phyloP scores from a whole-genome alignment of 768 basidiomycete genomes.

The Epithele typhae region DNA sequence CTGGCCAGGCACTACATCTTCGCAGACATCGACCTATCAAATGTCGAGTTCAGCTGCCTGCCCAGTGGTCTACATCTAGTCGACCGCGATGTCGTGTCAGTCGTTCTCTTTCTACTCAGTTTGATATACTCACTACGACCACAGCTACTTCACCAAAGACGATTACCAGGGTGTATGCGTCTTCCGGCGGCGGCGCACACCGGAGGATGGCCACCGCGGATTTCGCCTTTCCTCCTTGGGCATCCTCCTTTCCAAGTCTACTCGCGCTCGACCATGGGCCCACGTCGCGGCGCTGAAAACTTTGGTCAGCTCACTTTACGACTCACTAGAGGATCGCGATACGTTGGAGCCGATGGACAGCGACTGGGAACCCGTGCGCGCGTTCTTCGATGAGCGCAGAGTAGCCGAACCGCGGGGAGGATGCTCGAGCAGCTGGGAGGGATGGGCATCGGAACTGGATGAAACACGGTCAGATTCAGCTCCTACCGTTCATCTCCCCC shows the following conservation, averaged over 20 bases:
- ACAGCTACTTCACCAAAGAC: slow-evolving; percentile 71
- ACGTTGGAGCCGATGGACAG: slow-evolving; percentile 44
- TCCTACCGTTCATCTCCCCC: slow-evolving; percentile 70
- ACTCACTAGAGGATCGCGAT: slow-evolving; percentile 42
- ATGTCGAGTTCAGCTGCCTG: slow-evolving; percentile 76
- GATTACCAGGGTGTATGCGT: slow-evolving; percentile 68
- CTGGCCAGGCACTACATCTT: too few relatives aligned
- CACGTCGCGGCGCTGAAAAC: slow-evolving; percentile 63
- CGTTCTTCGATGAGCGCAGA: slow-evolving; percentile 65
- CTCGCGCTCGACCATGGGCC: slow-evolving; percentile 69
- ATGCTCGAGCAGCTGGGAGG: slow-evolving; percentile 57
- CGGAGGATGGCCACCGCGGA: slow-evolving; percentile 72
- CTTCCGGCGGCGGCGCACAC: slow-evolving; percentile 64
- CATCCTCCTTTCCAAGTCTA: slow-evolving; percentile 61
- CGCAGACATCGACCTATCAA: slow-evolving; percentile 60
- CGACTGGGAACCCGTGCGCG: slow-evolving; percentile 60
- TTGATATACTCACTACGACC: background rate
- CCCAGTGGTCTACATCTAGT: slow-evolving; percentile 81
- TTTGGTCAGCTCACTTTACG: slow-evolving; percentile 52
- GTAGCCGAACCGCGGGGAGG: slow-evolving; percentile 41
- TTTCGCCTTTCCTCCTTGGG: slow-evolving; percentile 78
- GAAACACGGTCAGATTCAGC: slow-evolving; percentile 35
- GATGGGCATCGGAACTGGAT: slow-evolving; percentile 66
- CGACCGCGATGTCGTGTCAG: slow-evolving; percentile 76
- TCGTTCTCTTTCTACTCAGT: slow-evolving; percentile 8